A percentile compares a stretch with the other conserved stretches of the same genome.
Conservation (phyloP, 345 rosid species). For the Dipteronia sinensis region DNA sequence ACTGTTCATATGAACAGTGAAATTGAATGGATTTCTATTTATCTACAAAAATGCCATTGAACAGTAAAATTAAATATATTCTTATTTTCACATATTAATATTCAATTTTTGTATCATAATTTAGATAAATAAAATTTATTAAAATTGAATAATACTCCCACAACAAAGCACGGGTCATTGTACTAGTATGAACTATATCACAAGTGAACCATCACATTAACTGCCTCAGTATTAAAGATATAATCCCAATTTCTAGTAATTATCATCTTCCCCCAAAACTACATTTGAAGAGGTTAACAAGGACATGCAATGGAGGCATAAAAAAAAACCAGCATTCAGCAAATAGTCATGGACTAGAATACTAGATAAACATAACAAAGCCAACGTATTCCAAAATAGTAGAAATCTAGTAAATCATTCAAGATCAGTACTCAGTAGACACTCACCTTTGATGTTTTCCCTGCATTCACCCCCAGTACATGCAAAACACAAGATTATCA, state of each 20-base stretch:
- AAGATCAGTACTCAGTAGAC: background rate
- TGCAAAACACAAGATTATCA: conserved; percentile 28
- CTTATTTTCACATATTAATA: too few relatives aligned
- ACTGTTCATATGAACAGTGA: too few relatives aligned
- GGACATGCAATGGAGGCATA: background rate
- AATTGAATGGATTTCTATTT: too few relatives aligned
- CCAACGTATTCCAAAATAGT: background rate
- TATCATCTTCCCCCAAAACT: background rate
- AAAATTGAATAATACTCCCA: too few relatives aligned
- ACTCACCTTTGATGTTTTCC: conserved; percentile 64
- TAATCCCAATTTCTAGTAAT: background rate
- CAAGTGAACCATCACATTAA: background rate
- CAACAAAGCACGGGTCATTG: too few relatives aligned
- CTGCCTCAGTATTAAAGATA: background rate
- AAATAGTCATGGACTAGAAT: background rate
- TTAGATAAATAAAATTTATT: too few relatives aligned
- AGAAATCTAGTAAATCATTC: background rate
- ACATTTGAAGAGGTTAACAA: conserved; percentile 1
- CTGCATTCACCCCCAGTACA: conserved; percentile 41
- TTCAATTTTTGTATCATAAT: too few relatives aligned
- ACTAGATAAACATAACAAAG: conserved; percentile 4
- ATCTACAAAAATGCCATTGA: too few relatives aligned
- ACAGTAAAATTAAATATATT: too few relatives aligned
- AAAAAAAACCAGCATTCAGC: conserved; percentile 3
- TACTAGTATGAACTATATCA: background rate